Evolutionary conservation across 164 flowering plant genomes (phyloP).

Genomic region (Aristolochia fimbriata): DNA sequence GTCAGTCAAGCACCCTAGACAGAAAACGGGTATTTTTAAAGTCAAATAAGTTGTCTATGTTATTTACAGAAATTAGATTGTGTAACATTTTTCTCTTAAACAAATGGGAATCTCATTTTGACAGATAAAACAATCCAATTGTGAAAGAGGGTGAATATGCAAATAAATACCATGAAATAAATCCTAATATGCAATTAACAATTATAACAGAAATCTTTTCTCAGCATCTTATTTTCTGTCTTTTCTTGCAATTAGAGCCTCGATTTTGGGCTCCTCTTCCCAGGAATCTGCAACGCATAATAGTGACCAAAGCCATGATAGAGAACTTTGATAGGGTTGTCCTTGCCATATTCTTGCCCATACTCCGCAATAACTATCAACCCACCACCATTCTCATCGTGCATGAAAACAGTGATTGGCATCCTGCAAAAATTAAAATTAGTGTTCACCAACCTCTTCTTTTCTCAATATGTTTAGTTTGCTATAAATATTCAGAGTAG

Average conservation of each 20-base stretch:
- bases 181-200: too few relatives aligned
- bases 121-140: background rate
- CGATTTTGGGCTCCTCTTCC: constrained; percentile 29
- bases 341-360: constrained; percentile 88
- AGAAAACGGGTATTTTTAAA: too few relatives aligned
- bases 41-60: too few relatives aligned
- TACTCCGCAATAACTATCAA: constrained; percentile 84
- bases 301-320: constrained; percentile 95
- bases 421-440: constrained; percentile 34
- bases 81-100: background rate
- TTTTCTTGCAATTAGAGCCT: constrained; percentile 27
- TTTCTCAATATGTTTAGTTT: too few relatives aligned
- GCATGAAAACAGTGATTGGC: constrained; percentile 93
- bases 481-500: too few relatives aligned
- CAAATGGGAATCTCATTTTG: background rate
- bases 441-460: background rate
- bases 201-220: background rate
- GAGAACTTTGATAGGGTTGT: constrained; percentile 66
- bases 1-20: too few relatives aligned
- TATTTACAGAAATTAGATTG: background rate
- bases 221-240: background rate
- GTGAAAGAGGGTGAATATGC: too few relatives aligned
- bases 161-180: too few relatives aligned
- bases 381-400: constrained; percentile 61
- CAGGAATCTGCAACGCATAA: constrained; percentile 65